Base-by-base conservation (phyloP, 1,284 basidiomycete genomes). In the Entoloma clypeatum region DNA sequence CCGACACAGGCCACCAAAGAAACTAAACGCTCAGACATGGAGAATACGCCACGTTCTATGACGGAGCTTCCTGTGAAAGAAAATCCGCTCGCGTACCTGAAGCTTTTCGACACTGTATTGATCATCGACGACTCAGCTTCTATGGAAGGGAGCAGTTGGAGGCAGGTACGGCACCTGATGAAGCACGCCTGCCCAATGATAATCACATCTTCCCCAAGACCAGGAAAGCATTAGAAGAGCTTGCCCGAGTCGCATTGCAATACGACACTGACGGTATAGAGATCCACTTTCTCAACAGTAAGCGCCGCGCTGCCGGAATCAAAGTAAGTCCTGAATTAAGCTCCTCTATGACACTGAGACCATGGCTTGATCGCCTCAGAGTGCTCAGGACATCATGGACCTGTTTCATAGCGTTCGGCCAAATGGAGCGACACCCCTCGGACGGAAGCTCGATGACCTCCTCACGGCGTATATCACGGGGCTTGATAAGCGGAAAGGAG, bases 361-460 rank as follows among this genome's bases (percentile, higher is more conserved):
- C 27, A 24, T 24, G 21, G 8, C 18, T 23, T 6, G n/a, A 9
- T 11, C 17, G 14, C n/a, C 19, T 17, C 36, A 58, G 55, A 50
- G 43, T 11, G 38, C 46, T 3, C 8, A 51, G 14, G 38, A 44
- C 16, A 46, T 59, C 5, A 38, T 53, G 13, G 30, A 30, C 7
- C 46, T 72, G 11, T 75, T 76, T 47, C 52, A 62, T 33, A 53
- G 49, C 8, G 63, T 73, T 3, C 26, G 42, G 4, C 73, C 74
- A 1, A 25, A 41, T 3, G 68, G 69, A 4, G 48, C 51, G n/a
- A 74, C 72, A 2, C 69, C 68, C 2, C 68, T 72, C 2, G 73
- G 69, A 11, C 55, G 56, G 30, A 63, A 61, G 41, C 56, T 77
- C 4, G 63, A 71, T 17, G 43, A 52, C 14, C 55, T 75, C 7